Evolutionary conservation across 768 basidiomycete species (phyloP).

Genomic region (Mycena metata): DNA sequence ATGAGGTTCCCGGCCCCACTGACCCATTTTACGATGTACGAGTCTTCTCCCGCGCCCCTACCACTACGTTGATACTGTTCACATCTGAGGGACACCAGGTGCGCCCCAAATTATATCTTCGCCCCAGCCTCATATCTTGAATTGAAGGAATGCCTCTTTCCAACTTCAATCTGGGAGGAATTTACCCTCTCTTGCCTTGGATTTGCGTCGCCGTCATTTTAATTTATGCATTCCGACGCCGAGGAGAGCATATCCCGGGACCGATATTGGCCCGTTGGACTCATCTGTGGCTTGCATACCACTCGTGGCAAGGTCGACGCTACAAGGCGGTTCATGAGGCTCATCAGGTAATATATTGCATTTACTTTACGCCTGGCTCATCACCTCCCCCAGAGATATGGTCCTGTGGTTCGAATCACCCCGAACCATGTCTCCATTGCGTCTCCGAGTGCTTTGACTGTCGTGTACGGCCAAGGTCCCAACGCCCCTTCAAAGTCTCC

Average conservation of each 20-base stretch:
- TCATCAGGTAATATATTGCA: slow-evolving; percentile 40
- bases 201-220: no score
- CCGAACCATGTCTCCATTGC: slow-evolving; percentile 52
- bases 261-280: slow-evolving; percentile 49
- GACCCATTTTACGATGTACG: no score
- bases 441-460: slow-evolving; percentile 42
- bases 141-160: no score
- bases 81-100: no score
- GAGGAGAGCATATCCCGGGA: slow-evolving; percentile 41
- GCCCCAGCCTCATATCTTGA: no score
- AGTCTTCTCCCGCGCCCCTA: no score
- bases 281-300: slow-evolving; percentile 49
- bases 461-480: slow-evolving; percentile 51
- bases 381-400: slow-evolving; percentile 41
- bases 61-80: no score
- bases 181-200: no score
- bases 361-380: not conserved
- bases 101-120: no score
- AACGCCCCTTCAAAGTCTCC: slow-evolving; percentile 47
- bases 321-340: slow-evolving; percentile 47
- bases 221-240: no score
- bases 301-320: slow-evolving; percentile 46
- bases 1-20: no score
- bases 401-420: slow-evolving; percentile 48
- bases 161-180: no score